Percentiles rank a stretch among this genome's conserved stretches.
phyloP scores from a whole-genome alignment of 2,329 filamentous ascomycete species.

The Dichotomopilus funicola region DNA sequence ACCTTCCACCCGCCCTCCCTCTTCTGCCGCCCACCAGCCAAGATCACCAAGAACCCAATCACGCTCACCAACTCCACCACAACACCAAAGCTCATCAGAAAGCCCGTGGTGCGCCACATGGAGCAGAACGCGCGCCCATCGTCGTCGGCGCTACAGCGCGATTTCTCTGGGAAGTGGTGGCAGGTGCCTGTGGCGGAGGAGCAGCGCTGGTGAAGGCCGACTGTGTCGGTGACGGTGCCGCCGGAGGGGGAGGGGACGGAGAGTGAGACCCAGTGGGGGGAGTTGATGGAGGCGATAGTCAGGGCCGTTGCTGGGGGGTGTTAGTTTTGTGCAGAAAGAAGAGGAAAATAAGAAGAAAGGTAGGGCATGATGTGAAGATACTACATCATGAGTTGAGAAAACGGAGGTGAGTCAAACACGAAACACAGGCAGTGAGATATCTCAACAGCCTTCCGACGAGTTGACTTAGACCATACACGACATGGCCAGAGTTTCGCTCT shows the following conservation, averaged over 20 bases:
- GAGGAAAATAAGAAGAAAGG: too few relatives aligned
- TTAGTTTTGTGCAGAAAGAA: background rate
- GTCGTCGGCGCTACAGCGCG: constrained; percentile 35
- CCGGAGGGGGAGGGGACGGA: constrained; percentile 44
- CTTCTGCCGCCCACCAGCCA: constrained; percentile 72
- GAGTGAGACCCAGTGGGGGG: constrained; percentile 67
- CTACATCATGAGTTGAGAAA: too few relatives aligned
- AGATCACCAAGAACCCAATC: constrained; percentile 71
- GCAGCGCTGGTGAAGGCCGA: constrained; percentile 79
- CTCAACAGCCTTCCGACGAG: background rate
- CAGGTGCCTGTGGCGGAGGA: constrained; percentile 56
- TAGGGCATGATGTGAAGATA: too few relatives aligned
- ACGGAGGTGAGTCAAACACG: too few relatives aligned
- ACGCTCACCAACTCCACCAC: constrained; percentile 75
- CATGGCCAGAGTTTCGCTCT: too few relatives aligned
- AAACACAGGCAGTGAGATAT: background rate
- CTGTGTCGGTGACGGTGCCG: constrained; percentile 47
- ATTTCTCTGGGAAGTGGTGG: constrained; percentile 43
- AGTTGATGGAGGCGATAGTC: constrained; percentile 61
- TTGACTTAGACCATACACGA: too few relatives aligned
- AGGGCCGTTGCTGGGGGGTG: constrained; percentile 55
- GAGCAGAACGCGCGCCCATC: constrained; percentile 59
- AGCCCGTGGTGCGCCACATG: constrained; percentile 84
- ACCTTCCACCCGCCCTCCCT: constrained; percentile 79
- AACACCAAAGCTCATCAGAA: constrained; percentile 77